Evolutionary conservation across 495 filamentous ascomycete genomes (phyloP), one percentile per base, ranked within the genome.

Genomic region (Amphirosellinia nigrospora): DNA sequence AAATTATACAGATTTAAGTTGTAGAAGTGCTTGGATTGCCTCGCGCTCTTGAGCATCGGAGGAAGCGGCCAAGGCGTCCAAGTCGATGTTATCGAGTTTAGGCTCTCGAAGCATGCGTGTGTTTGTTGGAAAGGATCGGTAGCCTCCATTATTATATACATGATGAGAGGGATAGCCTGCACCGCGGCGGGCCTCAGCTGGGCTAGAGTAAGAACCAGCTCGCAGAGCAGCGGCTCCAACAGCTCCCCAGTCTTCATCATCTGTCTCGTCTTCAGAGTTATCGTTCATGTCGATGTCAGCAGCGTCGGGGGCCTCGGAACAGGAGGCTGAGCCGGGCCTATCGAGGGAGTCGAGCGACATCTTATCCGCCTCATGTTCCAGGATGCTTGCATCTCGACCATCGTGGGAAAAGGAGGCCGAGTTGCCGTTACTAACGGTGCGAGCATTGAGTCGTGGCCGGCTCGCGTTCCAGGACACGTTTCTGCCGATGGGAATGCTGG

Each of bases 171-270:
- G 79, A 55, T 79, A 81, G 69, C 78, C 79, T 38, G 72, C 53
- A 76, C 74, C 72, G 70, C 80, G 79, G 48, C 76, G 76, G 23
- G 73, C 77, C 43, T 76, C 73, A 7, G 70, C 74, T 59, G 73
- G 77, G 63, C 66, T 79, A 16, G 82, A 80, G 73, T 91, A 86
- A 50, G 91, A 93, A 16, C 86, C 88, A 50, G 91, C 90, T 63
- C 95, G 90, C 69, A 97, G 86, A 55, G 93, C 91, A 26, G 90
- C 93, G 26, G 94, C 92, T 34, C 94, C 95, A 56, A 97, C 93
- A 66, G 90, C 89, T 26, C 93, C 94, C 94, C 94, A 97, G 82
- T 99, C 95, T 79, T 99, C 96, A 72, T 97, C 94, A 79, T 99
- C 96, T n/a, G 96, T 98, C 63, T 90, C 86, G 77, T 96, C 93